Evolutionary conservation across 257 asterid species (phyloP), one percentile per base, ranked within the genome.

Genomic region (Mentha longifolia): DNA sequence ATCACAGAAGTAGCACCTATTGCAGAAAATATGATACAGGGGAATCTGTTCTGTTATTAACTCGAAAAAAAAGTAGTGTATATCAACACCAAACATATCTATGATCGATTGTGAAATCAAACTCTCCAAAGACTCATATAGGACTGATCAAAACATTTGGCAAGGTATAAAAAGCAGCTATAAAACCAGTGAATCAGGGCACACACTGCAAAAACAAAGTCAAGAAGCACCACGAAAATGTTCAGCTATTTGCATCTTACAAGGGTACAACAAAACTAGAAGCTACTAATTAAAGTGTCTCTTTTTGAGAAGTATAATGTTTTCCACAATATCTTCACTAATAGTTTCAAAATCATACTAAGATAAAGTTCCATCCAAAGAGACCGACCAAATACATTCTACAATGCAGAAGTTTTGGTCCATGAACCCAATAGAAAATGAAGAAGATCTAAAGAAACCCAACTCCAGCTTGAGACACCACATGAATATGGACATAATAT

Each of bases 1-100:
- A 93, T 93, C 62, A 86, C 95, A 66, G 96, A 91, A 42, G 98
- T 87, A 77, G 97, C 95, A 84, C 97, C 98, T 91, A 79, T 7
- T 17, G 51, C 65, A 71, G 65, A 61, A 61, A 65, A 79, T 31
- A 15, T 65, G 22, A 65, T 20, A 52, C 4, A 16, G 14, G 65
- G 57, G 60, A 68, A 61, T 16, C 49, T 71, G 35, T 15, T 16
- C 49, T 71, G 35, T 15, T 19, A 8, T 25, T 17, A 28, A 49
- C 58, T 28, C 19, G 19, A 74, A 77, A 62, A 43, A 22, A 72
- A 77, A 50, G 39, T 42, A 20, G 67, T 22, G 66, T 20, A 15
- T 17, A 25, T 33, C 37, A 3, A 30, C 58, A 19, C 17, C 46
- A 33, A 69, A 41, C 7, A 64, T 30, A 49, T 45, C 39, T 73